Percentiles rank a stretch among this genome's conserved stretches.
Conservation (phyloP, 257 asterid genomes). For the Solanum bulbocastanum region DNA sequence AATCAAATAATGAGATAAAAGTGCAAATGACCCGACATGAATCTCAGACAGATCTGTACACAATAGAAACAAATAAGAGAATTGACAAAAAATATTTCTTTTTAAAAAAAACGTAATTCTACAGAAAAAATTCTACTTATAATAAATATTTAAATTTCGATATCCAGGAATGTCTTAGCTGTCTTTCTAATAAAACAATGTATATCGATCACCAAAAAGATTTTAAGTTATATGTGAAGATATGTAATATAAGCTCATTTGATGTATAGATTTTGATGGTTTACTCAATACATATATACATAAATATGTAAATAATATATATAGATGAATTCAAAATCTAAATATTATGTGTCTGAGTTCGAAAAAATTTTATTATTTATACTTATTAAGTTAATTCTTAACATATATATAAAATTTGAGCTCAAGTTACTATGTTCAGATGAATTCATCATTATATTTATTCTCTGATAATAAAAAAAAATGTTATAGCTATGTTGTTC, state of each 20-base stretch:
- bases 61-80: not conserved
- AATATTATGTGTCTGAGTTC: not conserved
- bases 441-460: not conserved
- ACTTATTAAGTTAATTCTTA: not conserved
- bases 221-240: not conserved
- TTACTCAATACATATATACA: not conserved
- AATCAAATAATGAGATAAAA: not conserved
- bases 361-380: not conserved
- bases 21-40: not conserved
- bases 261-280: not conserved
- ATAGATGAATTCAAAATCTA: not conserved
- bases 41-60: not conserved
- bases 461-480: accelerated
- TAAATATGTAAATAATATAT: not conserved
- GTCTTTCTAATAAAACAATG: not conserved
- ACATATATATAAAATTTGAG: not conserved
- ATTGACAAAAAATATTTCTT: not conserved
- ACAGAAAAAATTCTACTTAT: not conserved
- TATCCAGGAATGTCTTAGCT: not conserved
- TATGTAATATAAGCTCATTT: not conserved
- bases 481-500: too few species aligned
- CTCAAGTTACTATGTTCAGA: not conserved
- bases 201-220: not conserved
- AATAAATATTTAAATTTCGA: not conserved
- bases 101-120: not conserved